Evolutionary conservation across 2,329 filamentous ascomycete species (phyloP), one percentile per base, ranked within the genome.

Genomic region (Pseudogymnoascus verrucosus): DNA sequence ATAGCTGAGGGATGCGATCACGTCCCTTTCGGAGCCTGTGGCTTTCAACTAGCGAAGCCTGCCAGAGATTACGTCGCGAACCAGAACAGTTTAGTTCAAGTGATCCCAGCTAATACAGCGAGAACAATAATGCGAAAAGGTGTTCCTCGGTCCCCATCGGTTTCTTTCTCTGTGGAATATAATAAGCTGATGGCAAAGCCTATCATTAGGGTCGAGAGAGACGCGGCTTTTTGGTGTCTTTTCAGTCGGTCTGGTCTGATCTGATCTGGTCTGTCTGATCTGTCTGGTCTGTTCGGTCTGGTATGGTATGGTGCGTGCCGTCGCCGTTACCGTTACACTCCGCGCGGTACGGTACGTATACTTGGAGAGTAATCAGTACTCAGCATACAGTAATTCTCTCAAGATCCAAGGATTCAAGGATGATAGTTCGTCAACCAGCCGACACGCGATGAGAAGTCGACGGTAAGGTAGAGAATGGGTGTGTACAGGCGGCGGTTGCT

Each of bases 1-100:
- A 57, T 57, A 57, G 51, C 51, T 57, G 51, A 57, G 51, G 5
- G 51, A 57, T 57, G 51, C 51, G 51, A 57, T 57, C 51, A 57
- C 51, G 51, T 57, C 51, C 51, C 51, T 57, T 57, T 57, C 51
- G 51, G 51, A 57, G 51, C 51, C 51, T 34, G 51, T 57, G 51
- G 51, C 51, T 57, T 57, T 57, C 12, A 57, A 57, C 51, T 57
- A 57, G 51, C 51, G 51, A 57, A 57, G 51, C 28, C 28, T 57
- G 51, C 28, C 51, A 57, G 51, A 57, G 51, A 57, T 57, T 57
- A 57, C 51, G 51, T 57, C 51, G 28, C 28, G 51, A 57, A 57
- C 51, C 51, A 57, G 51, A 57, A 57, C 51, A 57, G 51, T 34
- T 57, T 57, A 57, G 51, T 57, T 57, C 51, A 57, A 34, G 51